Conservation (phyloP, 345 rosid genomes). For the Rhodamnia rubescens region DNA sequence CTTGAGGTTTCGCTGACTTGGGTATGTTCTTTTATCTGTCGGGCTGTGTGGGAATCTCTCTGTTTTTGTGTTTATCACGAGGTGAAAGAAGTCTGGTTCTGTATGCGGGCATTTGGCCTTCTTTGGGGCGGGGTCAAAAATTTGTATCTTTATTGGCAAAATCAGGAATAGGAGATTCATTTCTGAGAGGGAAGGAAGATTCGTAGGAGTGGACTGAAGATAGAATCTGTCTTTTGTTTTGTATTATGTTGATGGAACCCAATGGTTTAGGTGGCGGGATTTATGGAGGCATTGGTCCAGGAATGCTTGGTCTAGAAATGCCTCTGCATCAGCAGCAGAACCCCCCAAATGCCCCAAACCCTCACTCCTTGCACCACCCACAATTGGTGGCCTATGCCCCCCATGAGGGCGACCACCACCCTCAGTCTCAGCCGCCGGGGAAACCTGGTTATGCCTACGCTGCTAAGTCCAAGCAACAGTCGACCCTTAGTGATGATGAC, state of each 20-base stretch:
- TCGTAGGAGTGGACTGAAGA: not conserved
- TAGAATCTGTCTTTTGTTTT: not conserved
- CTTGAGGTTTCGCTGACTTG: not conserved
- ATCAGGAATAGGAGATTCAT: not conserved
- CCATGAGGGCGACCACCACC: constrained; percentile 20
- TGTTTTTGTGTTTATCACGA: not conserved
- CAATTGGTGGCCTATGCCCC: constrained; percentile 36
- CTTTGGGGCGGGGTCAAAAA: not conserved
- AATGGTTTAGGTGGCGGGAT: constrained; percentile 51
- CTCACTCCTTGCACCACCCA: constrained; percentile 38
- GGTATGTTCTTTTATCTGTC: not conserved
- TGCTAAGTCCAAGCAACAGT: constrained; percentile 38
- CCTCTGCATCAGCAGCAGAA: constrained; percentile 45
- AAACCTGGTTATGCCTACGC: constrained; percentile 29
- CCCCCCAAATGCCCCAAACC: constrained; percentile 22
- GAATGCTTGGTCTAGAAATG: constrained; percentile 64
- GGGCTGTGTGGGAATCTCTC: not conserved
- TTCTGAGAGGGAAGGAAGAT: not conserved
- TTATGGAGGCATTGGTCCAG: constrained; percentile 62
- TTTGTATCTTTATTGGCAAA: not conserved
- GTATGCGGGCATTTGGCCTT: not conserved
- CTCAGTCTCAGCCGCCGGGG: constrained; percentile 29
- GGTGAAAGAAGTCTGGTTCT: not conserved
- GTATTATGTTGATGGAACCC: constrained; percentile 40
- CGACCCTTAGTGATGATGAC: constrained; percentile 68